Percentiles rank a stretch among this genome's conserved stretches.
Evolutionary conservation across 179 eudicot species (phyloP).

Genomic region (Spergularia azorica): DNA sequence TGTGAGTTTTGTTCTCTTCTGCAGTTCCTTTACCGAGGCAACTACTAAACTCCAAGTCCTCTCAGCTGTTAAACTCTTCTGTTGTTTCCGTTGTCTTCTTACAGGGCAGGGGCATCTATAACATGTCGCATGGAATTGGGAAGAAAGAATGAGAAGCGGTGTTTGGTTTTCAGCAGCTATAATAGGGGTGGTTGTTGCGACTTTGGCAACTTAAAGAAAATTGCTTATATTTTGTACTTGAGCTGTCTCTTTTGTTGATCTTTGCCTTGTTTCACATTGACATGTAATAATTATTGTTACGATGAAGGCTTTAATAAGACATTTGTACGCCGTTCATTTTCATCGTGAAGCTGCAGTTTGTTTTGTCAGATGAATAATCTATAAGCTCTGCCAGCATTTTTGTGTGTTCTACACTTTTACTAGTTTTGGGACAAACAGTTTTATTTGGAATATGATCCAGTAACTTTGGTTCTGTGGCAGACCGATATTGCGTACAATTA

Average conservation of each 20-base stretch:
- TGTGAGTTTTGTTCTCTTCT: constrained; percentile 47
- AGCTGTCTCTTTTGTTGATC: constrained; percentile 2
- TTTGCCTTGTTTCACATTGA: background rate
- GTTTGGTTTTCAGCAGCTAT: background rate
- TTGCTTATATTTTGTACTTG: constrained; percentile 13
- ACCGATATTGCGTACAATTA: too few species aligned
- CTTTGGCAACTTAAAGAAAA: constrained; percentile 1
- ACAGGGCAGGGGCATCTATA: constrained; percentile 78
- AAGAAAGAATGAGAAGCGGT: constrained; percentile 69
- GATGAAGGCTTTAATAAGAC: background rate
- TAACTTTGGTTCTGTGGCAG: too few species aligned
- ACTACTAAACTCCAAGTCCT: background rate
- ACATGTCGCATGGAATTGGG: constrained; percentile 90
- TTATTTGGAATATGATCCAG: too few species aligned
- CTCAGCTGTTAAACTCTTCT: background rate
- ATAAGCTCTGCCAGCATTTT: too few species aligned
- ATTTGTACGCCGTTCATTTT: background rate
- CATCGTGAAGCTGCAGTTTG: too few species aligned
- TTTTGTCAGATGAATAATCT: too few species aligned
- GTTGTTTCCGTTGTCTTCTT: background rate
- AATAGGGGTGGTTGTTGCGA: background rate
- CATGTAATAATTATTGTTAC: constrained; percentile 15
- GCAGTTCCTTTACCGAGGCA: background rate
- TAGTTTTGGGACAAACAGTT: too few species aligned
- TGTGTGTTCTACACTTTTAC: too few species aligned